These are phyloP conservation scores for Cymbidium sinense DNA, from an alignment of 106 monocot genomes.

Conservation along the genomic window DNA sequence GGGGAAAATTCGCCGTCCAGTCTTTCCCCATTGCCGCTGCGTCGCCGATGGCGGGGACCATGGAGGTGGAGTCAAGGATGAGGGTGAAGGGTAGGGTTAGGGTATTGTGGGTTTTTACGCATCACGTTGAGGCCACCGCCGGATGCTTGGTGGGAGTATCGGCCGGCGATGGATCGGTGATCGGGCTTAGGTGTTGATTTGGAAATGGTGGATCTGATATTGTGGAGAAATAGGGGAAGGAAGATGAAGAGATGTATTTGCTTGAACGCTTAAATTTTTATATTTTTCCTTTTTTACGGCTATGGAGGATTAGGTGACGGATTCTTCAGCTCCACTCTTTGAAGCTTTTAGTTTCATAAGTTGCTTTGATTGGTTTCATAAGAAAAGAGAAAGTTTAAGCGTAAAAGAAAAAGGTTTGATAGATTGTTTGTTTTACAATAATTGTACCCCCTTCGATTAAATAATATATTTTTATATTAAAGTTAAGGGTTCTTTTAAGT, in stretches of 20 bases:
- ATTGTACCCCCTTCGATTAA: too few species aligned
- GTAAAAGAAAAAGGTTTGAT: too few species aligned
- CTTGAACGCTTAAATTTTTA: too few species aligned
- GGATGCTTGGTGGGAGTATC: constrained; percentile 33
- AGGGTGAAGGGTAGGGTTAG: constrained; percentile 45
- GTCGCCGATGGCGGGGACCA: neutral
- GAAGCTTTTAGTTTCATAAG: too few species aligned
- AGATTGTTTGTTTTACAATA: too few species aligned
- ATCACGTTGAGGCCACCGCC: constrained; percentile 38
- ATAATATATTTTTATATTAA: too few species aligned
- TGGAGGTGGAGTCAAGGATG: constrained; percentile 59
- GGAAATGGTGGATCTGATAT: neutral
- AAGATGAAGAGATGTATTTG: neutral
- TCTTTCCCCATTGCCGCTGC: constrained; percentile 19
- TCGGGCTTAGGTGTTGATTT: constrained; percentile 45
- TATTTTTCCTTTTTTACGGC: too few species aligned
- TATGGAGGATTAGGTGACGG: too few species aligned
- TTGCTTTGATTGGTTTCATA: too few species aligned
- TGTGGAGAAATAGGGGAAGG: neutral
- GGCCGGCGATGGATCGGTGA: constrained; percentile 31
- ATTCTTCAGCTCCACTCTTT: too few species aligned
- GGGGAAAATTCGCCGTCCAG: constrained; percentile 38
- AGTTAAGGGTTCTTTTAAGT: too few species aligned
- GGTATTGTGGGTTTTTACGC: constrained; percentile 46
- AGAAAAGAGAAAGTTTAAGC: too few species aligned